Conservation (phyloP, 2,329 filamentous ascomycete genomes). For the Hypoxylon sp. region DNA sequence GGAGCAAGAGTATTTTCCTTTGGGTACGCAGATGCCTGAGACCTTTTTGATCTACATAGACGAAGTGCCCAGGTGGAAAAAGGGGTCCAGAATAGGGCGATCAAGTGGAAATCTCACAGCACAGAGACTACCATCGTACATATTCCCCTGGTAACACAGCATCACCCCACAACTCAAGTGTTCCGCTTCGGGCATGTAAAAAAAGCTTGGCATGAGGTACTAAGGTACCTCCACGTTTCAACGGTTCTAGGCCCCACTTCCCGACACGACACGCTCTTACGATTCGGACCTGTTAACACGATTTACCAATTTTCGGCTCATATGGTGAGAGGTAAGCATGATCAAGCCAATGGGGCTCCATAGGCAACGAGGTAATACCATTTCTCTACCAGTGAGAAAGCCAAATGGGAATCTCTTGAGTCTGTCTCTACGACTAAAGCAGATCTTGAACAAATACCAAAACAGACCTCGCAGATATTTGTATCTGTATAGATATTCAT, state of each 20-base stretch:
- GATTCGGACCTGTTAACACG: slow-evolving; percentile 8
- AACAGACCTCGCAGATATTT: background rate
- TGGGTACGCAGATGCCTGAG: background rate
- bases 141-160: slow-evolving; percentile 31
- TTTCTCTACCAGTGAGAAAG: background rate
- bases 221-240: slow-evolving; percentile 14
- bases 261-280: slow-evolving; percentile 18
- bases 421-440: background rate
- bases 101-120: slow-evolving; percentile 23
- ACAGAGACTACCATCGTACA: slow-evolving; percentile 11
- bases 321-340: background rate
- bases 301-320: background rate
- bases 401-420: background rate
- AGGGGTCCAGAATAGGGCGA: slow-evolving; percentile 20
- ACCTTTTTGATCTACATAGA: slow-evolving; percentile 1
- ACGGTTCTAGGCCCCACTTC: slow-evolving; percentile 13
- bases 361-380: background rate
- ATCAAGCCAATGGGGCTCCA: background rate
- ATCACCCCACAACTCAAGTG: slow-evolving; percentile 41
- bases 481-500: background rate
- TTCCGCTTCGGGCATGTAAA: slow-evolving; percentile 27
- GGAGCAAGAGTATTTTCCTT: background rate
- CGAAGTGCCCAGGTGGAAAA: background rate
- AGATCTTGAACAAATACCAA: background rate
- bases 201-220: slow-evolving; percentile 36